A percentile compares a stretch with the other conserved stretches of the same genome.
phyloP scores from a whole-genome alignment of 2,329 filamentous ascomycete species.

The Hirsutella minnesotensis region DNA sequence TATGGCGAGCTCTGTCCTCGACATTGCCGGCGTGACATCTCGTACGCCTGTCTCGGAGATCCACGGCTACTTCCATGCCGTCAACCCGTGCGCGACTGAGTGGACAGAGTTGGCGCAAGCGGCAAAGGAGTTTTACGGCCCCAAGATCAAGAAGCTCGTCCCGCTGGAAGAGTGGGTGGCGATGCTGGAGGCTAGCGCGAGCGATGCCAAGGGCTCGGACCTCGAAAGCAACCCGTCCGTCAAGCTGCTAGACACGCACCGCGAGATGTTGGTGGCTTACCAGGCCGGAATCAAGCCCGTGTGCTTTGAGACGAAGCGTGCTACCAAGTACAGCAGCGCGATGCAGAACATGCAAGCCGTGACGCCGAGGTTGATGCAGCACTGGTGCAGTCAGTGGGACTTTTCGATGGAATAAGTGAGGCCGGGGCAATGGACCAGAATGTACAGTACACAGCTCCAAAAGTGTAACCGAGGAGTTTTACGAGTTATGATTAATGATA shows the following conservation, averaged over 20 bases:
- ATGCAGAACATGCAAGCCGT: not conserved
- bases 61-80: slow-evolving; percentile 32
- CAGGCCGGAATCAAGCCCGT: not conserved
- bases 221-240: slow-evolving; percentile 33
- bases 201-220: slow-evolving; percentile 18
- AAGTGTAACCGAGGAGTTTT: too few species aligned
- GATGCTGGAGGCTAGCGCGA: slow-evolving; percentile 26
- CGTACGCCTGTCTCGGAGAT: slow-evolving; percentile 10
- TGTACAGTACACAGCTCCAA: too few species aligned
- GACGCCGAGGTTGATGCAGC: not conserved
- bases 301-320: not conserved
- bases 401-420: not conserved
- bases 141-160: slow-evolving; percentile 25
- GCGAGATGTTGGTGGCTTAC: slow-evolving; percentile 7
- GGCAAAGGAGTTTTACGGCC: slow-evolving; percentile 27
- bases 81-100: slow-evolving; percentile 28
- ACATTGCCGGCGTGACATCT: slow-evolving; percentile 26
- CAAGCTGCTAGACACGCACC: slow-evolving; percentile 40
- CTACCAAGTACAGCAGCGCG: not conserved
- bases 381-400: slow-evolving; percentile 3
- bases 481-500: too few species aligned
- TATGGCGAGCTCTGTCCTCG: slow-evolving; percentile 33
- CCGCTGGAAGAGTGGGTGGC: slow-evolving; percentile 32
- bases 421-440: too few species aligned
- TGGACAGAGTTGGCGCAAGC: slow-evolving; percentile 30